Evolutionary conservation across 495 filamentous ascomycete genomes (phyloP), one percentile per base, ranked within the genome.

Genomic region (Podospora appendiculata): DNA sequence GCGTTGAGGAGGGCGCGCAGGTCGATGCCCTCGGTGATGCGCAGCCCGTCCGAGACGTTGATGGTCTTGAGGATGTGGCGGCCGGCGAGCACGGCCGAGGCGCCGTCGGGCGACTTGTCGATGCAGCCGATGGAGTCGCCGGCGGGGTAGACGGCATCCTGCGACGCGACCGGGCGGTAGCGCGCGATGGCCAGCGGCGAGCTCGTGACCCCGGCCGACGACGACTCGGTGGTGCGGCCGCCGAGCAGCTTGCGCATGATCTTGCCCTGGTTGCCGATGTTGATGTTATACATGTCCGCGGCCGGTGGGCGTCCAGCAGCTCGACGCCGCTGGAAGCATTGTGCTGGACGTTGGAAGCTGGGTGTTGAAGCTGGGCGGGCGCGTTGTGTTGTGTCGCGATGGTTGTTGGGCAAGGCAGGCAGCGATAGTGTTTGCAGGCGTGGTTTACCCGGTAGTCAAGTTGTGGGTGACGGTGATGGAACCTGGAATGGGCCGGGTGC

Each of bases 51-150:
- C 41, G 95, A 77, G 38, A 39, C 11, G 39, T 75, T 79, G 53
- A 96, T 78, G 4, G 86, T 94, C 68, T 91, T 92, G 58, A 96
- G 80, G 43, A 94, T 82, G 57, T 94, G 85, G 53, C 84, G 82
- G 32, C 90, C 89, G 14, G 83, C 90, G 58, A 95, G 76, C 8
- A 95, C 79, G 41, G 86, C 90, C 66, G 85, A 81, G 45, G 82
- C 86, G 56, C 83, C 78, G 58, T 86, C 79, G 35, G 85, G 82
- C 17, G 89, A 93, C 51, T 84, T 81, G 66, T 92, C 90, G 57
- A 96, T 73, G 50, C 85, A 83, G 36, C 79, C 67, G 51, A 95
- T 87, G 14, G 88, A 81, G 18, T 83, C 79, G 41, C 85, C 80
- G 19, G 88, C 89, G 42, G 78, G 74, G 67, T 92, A 86, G 45